These are phyloP conservation scores for Diplocarpon rosae DNA, from an alignment of 2,329 filamentous ascomycete genomes.

Conservation along the genomic window DNA sequence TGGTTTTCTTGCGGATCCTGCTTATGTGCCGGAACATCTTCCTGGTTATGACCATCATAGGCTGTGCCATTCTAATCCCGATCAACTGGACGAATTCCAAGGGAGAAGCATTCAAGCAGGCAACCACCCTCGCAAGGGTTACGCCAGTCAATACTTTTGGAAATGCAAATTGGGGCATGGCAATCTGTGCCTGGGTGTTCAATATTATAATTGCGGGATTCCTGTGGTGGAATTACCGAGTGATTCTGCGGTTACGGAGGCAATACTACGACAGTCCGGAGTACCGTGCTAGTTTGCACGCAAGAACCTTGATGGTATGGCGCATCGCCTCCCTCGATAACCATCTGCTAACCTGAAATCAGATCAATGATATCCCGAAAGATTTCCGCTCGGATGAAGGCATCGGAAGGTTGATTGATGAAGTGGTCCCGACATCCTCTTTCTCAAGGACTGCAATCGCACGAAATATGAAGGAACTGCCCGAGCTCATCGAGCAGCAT, in stretches of 20 bases:
- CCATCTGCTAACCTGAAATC: conserved; percentile 14
- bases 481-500: conserved; percentile 75
- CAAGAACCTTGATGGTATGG: conserved; percentile 54
- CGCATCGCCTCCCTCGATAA: neutral
- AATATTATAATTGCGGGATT: conserved; percentile 69
- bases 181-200: conserved; percentile 52
- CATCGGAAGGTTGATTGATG: conserved; percentile 71
- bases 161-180: conserved; percentile 45
- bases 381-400: conserved; percentile 75
- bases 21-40: conserved; percentile 93
- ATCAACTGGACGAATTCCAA: conserved; percentile 47
- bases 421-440: conserved; percentile 65
- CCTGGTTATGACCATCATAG: conserved; percentile 57
- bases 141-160: conserved; percentile 46
- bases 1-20: conserved; percentile 78
- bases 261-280: conserved; percentile 77
- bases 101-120: conserved; percentile 9
- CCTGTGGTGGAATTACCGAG: conserved; percentile 82
- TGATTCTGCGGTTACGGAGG: conserved; percentile 58
- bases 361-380: conserved; percentile 76
- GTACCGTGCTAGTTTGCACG: conserved; percentile 79
- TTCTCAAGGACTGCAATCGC: conserved; percentile 74
- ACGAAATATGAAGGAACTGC: conserved; percentile 84
- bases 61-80: conserved; percentile 69
- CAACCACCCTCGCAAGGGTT: conserved; percentile 42